Conservation (phyloP, 805 yeast genomes). For the Metschnikowia bowlesiae region DNA sequence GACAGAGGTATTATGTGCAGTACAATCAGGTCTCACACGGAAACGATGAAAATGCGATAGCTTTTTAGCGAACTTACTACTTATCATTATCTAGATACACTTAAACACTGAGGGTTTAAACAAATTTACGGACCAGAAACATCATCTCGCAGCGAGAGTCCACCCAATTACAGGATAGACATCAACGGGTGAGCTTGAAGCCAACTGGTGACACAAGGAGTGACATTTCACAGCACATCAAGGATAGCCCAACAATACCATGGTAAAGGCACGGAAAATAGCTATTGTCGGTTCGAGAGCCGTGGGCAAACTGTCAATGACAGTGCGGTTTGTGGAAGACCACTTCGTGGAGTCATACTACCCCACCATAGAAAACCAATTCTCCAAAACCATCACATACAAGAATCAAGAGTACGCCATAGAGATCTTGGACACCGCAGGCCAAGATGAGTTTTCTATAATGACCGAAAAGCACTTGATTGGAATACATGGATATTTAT, state of each 20-base stretch:
- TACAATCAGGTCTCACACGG: background rate
- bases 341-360: slow-evolving; percentile 86
- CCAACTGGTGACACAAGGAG: too few relatives aligned
- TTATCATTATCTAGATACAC: background rate
- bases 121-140: background rate
- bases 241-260: slow-evolving; percentile 5
- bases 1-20: background rate
- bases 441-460: slow-evolving; percentile 84
- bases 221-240: too few relatives aligned
- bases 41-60: background rate
- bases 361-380: slow-evolving; percentile 88
- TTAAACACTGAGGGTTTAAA: background rate
- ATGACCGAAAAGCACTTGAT: slow-evolving; percentile 74
- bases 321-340: slow-evolving; percentile 80
- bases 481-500: slow-evolving; percentile 78
- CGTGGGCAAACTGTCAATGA: slow-evolving; percentile 83
- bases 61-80: background rate
- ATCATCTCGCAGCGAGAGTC: too few relatives aligned
- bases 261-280: slow-evolving; percentile 61
- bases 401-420: slow-evolving; percentile 73
- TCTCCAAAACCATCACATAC: slow-evolving; percentile 62
- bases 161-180: too few relatives aligned
- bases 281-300: slow-evolving; percentile 86
- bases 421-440: slow-evolving; percentile 89
- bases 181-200: background rate